Conservation (phyloP, 441 rosid genomes). For the Francoa sonchifolia region DNA sequence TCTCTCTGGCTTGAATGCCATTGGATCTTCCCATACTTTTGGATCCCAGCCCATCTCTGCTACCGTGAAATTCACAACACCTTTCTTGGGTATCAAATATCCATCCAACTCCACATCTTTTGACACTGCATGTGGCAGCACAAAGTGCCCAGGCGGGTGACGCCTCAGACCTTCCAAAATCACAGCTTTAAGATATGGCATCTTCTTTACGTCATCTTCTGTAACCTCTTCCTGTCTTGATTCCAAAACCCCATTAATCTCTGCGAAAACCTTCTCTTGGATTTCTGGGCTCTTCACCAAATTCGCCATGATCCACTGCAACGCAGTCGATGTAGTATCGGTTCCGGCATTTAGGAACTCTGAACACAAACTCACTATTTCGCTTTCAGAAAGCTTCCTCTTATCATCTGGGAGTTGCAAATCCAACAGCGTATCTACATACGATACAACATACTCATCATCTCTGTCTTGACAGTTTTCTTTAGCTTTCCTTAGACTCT, state of each 20-base stretch:
- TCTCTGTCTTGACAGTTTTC: neutral
- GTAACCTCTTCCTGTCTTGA: constrained; percentile 7
- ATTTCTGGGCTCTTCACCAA: constrained; percentile 22
- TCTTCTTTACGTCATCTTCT: constrained; percentile 15
- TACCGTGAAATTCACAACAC: constrained; percentile 15
- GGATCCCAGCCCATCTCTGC: constrained; percentile 40
- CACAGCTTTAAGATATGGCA: constrained; percentile 25
- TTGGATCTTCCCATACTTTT: constrained; percentile 39
- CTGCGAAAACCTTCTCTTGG: constrained; percentile 16
- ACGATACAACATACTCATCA: constrained; percentile 6
- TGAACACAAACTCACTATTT: constrained; percentile 19
- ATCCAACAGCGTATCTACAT: constrained; percentile 27
- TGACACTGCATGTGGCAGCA: constrained; percentile 21
- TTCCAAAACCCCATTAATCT: constrained; percentile 12
- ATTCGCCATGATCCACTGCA: constrained; percentile 44
- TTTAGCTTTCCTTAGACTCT: neutral
- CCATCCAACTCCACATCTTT: constrained; percentile 20
- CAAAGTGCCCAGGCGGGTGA: constrained; percentile 25
- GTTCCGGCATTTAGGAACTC: constrained; percentile 34
- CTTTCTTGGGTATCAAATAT: constrained; percentile 18
- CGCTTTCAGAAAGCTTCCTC: constrained; percentile 25
- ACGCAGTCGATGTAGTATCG: constrained; percentile 28
- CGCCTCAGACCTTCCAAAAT: constrained; percentile 14
- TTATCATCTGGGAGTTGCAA: constrained; percentile 25
- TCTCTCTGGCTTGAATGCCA: constrained; percentile 33